These are phyloP conservation scores for Rhodamnia rubescens DNA, from an alignment of 345 rosid genomes.

Conservation along the genomic window DNA sequence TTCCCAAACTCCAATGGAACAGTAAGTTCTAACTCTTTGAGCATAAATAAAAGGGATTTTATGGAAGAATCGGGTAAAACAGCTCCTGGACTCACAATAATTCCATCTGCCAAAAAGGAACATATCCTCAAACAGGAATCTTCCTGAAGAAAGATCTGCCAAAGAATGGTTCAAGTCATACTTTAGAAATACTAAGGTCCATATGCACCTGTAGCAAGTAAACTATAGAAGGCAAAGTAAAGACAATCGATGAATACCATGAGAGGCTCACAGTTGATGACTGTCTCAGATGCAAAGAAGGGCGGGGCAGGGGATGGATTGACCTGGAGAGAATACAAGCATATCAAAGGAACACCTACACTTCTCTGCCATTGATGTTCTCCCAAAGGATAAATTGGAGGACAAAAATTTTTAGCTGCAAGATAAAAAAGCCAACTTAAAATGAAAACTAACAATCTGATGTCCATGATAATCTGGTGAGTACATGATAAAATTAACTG, in stretches of 20 bases:
- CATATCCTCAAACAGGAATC: slow-evolving; percentile 92
- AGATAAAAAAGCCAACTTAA: neutral
- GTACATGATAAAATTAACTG: neutral
- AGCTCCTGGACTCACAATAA: slow-evolving; percentile 74
- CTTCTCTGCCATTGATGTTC: slow-evolving; percentile 53
- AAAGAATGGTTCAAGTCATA: slow-evolving; percentile 2
- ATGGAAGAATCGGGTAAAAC: slow-evolving; percentile 70
- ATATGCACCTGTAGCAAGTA: neutral
- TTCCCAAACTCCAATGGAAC: slow-evolving; percentile 59
- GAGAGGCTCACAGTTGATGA: slow-evolving; percentile 85
- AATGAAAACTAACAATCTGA: neutral
- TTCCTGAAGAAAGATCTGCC: slow-evolving; percentile 89
- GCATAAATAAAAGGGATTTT: slow-evolving; percentile 47
- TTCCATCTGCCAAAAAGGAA: slow-evolving; percentile 94
- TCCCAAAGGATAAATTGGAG: slow-evolving; percentile 83
- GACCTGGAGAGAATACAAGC: slow-evolving; percentile 79
- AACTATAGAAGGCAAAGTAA: neutral
- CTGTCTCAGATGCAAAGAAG: slow-evolving; percentile 69
- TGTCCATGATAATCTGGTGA: neutral
- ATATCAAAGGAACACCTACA: slow-evolving; percentile 62
- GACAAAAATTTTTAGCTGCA: slow-evolving; percentile 70
- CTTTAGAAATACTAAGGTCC: slow-evolving; percentile 1
- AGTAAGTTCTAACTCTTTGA: slow-evolving; percentile 67
- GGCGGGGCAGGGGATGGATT: slow-evolving; percentile 90
- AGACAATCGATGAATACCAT: slow-evolving; percentile 39